A percentile compares a stretch with the other conserved stretches of the same genome.
Evolutionary conservation across 2,329 filamentous ascomycete genomes (phyloP).

Genomic region (Juglanconis oblonga): DNA sequence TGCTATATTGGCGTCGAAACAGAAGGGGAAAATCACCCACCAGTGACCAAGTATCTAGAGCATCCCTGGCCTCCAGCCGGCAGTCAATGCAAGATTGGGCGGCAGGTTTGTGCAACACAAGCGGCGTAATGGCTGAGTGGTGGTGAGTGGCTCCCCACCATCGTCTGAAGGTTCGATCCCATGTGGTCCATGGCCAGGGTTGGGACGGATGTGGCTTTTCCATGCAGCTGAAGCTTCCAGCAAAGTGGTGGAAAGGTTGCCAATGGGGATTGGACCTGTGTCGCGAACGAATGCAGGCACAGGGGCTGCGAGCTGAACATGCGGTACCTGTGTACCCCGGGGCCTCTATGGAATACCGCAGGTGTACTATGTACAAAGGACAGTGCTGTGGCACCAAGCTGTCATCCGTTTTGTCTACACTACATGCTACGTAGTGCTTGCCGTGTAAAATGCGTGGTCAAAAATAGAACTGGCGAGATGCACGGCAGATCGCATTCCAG

Average conservation of each 20-base stretch:
- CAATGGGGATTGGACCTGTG: not conserved
- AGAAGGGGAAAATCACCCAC: not conserved
- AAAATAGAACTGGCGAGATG: slow-evolving; percentile 11
- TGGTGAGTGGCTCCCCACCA: not conserved
- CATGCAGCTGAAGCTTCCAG: not conserved
- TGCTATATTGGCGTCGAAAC: not conserved
- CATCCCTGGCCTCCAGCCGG: not conserved
- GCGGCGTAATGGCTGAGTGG: not conserved
- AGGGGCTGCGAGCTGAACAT: not conserved
- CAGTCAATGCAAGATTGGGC: not conserved
- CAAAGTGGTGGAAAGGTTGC: not conserved
- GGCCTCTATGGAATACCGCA: not conserved
- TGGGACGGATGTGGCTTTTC: slow-evolving; percentile 9
- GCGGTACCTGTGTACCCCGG: not conserved
- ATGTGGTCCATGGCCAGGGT: slow-evolving; percentile 2
- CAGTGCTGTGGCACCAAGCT: not conserved
- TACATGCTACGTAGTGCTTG: not conserved
- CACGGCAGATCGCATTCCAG: slow-evolving; percentile 9
- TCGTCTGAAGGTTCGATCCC: not conserved
- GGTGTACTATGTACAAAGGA: not conserved
- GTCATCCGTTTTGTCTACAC: not conserved
- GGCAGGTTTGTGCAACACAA: not conserved
- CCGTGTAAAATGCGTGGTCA: not conserved
- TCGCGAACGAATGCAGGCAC: not conserved
- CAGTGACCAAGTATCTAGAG: not conserved